Conservation (phyloP, 2,329 filamentous ascomycete species). For the Magnaporthales sp. region DNA sequence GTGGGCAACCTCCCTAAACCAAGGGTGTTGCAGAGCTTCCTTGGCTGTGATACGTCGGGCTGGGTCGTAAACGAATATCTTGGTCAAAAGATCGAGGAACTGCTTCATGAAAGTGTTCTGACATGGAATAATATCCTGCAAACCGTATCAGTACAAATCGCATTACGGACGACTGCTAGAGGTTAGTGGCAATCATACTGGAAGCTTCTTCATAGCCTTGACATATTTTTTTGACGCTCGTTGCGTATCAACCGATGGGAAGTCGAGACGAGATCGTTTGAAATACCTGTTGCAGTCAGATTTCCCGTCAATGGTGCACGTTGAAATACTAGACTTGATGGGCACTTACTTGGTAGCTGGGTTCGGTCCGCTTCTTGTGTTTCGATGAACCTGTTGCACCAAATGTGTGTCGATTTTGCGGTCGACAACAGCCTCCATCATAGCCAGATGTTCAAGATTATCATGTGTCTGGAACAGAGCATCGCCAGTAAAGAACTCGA, state of each 20-base stretch:
- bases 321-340: not conserved
- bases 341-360: conserved; percentile 51
- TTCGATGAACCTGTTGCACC: conserved; percentile 47
- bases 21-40: conserved; percentile 56
- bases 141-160: conserved; percentile 7
- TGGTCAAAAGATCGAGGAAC: conserved; percentile 55
- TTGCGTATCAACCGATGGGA: conserved; percentile 54
- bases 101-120: conserved; percentile 50
- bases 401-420: conserved; percentile 49
- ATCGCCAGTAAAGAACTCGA: conserved; percentile 65
- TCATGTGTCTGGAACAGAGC: conserved; percentile 66
- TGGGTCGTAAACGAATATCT: conserved; percentile 62
- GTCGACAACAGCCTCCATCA: conserved; percentile 64
- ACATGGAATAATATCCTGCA: conserved; percentile 55
- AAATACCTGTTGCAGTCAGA: conserved; percentile 44
- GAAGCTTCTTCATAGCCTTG: conserved; percentile 61
- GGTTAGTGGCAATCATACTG: conserved; percentile 27
- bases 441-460: conserved; percentile 64
- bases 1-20: conserved; percentile 56
- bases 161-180: conserved; percentile 17
- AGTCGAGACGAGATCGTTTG: conserved; percentile 56
- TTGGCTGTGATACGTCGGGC: conserved; percentile 57
- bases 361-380: conserved; percentile 48
- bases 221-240: conserved; percentile 58
- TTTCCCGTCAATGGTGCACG: not conserved